Evolutionary conservation across 163 green algal genomes (phyloP).

Genomic region (Volvox carteri): DNA sequence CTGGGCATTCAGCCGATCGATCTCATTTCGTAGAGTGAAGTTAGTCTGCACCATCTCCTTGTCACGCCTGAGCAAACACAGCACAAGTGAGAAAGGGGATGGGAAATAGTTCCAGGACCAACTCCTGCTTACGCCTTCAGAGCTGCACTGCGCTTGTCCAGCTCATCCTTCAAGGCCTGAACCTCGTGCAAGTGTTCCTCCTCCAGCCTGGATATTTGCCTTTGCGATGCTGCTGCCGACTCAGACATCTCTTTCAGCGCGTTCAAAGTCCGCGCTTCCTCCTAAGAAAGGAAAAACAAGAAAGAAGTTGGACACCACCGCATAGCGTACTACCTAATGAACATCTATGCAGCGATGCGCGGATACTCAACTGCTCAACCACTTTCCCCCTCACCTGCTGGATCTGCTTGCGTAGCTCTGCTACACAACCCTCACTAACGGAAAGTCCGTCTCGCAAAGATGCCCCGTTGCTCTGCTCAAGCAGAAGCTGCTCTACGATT

Average conservation of each 20-base stretch:
- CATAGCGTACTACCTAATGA: too few relatives aligned
- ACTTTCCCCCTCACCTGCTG: slow-evolving; percentile 23
- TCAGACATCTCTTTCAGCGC: background rate
- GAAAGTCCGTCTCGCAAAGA: background rate
- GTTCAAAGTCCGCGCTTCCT: background rate
- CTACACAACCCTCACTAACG: background rate
- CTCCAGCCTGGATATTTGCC: slow-evolving; percentile 35
- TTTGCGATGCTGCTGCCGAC: background rate
- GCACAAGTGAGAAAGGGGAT: background rate
- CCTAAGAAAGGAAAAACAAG: background rate
- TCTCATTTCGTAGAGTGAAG: slow-evolving; percentile 36
- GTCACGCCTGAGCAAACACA: background rate
- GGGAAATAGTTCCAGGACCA: background rate
- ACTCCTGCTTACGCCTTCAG: slow-evolving; percentile 32
- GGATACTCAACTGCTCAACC: too few relatives aligned
- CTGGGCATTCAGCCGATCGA: slow-evolving; percentile 31
- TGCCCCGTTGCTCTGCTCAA: slow-evolving; percentile 7
- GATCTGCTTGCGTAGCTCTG: slow-evolving; percentile 14
- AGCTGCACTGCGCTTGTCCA: slow-evolving; percentile 36
- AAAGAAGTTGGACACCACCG: too few relatives aligned
- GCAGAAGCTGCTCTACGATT: slow-evolving; percentile 31
- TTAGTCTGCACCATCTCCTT: slow-evolving; percentile 46
- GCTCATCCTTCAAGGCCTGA: slow-evolving; percentile 21
- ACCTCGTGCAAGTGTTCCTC: slow-evolving; percentile 39
- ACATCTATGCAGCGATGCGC: too few relatives aligned